Conservation (phyloP, 495 filamentous ascomycete genomes). For the Aspergillus indologenus region DNA sequence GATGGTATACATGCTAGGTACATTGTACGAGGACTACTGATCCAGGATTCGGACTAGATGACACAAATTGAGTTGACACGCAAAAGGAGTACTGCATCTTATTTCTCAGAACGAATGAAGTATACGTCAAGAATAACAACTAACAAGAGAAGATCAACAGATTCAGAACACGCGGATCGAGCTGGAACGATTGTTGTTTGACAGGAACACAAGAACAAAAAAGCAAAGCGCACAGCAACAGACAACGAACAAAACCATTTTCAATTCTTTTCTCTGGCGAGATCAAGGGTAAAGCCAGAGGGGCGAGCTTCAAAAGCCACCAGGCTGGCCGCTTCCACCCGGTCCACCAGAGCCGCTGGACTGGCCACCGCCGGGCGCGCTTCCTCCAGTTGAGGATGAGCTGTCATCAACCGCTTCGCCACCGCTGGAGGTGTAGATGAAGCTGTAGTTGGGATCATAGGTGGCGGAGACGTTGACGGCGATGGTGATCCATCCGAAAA, state of each 20-base stretch:
- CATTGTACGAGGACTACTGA: no score
- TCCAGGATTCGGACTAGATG: no score
- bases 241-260: not conserved
- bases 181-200: not conserved
- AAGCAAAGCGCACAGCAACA: not conserved
- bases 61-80: no score
- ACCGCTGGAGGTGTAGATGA: conserved; percentile 4
- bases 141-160: not conserved
- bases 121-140: not conserved
- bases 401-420: conserved; percentile 1
- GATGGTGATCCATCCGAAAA: conserved; percentile 12
- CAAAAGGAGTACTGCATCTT: no score
- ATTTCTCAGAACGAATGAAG: no score
- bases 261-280: no score
- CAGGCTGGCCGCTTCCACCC: not conserved
- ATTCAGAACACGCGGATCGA: not conserved
- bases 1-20: no score
- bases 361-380: not conserved
- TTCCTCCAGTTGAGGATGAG: not conserved
- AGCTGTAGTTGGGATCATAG: conserved; percentile 8
- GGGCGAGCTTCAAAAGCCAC: not conserved
- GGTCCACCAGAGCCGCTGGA: not conserved
- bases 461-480: conserved; percentile 4
- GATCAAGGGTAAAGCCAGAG: no score
- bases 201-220: not conserved